Evolutionary conservation across 495 filamentous ascomycete species (phyloP).

Genomic region (Margaritispora aquatica): DNA sequence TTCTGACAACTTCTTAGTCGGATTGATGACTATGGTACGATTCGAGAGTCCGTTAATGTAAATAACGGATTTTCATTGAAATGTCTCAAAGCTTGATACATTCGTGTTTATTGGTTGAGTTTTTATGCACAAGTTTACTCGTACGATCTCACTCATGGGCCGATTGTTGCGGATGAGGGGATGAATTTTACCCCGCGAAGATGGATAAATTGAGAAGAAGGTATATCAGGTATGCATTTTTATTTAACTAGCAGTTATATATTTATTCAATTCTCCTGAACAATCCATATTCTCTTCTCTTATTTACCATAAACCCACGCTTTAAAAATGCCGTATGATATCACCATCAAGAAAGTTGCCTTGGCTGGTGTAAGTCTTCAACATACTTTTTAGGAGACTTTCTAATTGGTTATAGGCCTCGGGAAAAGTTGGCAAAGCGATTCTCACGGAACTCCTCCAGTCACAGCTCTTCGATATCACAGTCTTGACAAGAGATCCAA

Average conservation of each 20-base stretch:
- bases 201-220: too few relatives aligned
- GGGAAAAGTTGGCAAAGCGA: slow-evolving; percentile 51
- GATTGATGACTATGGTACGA: too few relatives aligned
- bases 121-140: background rate
- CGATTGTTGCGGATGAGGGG: slow-evolving; percentile 12
- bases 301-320: background rate
- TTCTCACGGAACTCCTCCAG: slow-evolving; percentile 47
- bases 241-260: too few relatives aligned
- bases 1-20: too few relatives aligned
- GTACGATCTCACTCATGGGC: background rate
- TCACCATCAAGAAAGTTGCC: slow-evolving; percentile 16
- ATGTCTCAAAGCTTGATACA: too few relatives aligned
- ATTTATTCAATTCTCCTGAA: too few relatives aligned
- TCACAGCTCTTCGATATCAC: slow-evolving; percentile 50
- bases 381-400: background rate
- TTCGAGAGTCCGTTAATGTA: too few relatives aligned
- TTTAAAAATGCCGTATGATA: slow-evolving; percentile 12
- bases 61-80: too few relatives aligned
- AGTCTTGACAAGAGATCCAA: slow-evolving; percentile 42
- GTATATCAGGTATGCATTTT: too few relatives aligned
- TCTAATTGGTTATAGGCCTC: background rate
- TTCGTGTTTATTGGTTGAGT: too few relatives aligned
- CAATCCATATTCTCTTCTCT: background rate
- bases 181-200: slow-evolving; percentile 6
- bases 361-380: slow-evolving; percentile 8